Percentiles rank a stretch among this genome's conserved stretches.
Evolutionary conservation across 768 basidiomycete species (phyloP).

Genomic region (Termitomyces bulborhizus): DNA sequence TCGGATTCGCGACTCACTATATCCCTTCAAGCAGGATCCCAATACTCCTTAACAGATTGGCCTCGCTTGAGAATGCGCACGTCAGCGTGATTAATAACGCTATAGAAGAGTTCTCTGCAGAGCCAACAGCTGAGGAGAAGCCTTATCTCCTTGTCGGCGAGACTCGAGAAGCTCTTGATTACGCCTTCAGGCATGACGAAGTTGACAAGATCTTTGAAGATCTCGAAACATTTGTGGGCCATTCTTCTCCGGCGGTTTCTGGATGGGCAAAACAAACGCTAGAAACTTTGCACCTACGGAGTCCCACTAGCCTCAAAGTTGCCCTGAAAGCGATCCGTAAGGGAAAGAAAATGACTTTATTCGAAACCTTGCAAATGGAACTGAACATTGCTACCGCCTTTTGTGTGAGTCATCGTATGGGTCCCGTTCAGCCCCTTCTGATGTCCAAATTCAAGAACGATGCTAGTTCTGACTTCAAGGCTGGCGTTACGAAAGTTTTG

Average conservation of each 20-base stretch:
- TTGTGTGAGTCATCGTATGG: constrained; percentile 54
- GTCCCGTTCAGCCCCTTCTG: constrained; percentile 7
- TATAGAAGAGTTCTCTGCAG: constrained; percentile 69
- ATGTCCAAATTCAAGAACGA: constrained; percentile 44
- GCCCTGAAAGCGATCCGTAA: constrained; percentile 73
- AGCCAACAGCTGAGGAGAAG: constrained; percentile 53
- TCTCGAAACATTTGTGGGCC: constrained; percentile 37
- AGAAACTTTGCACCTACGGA: constrained; percentile 55
- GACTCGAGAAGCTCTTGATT: constrained; percentile 73
- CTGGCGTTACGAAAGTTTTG: constrained; percentile 70
- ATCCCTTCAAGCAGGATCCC: constrained; percentile 74
- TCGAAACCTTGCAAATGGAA: constrained; percentile 76
- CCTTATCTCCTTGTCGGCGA: constrained; percentile 49
- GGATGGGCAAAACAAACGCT: constrained; percentile 75
- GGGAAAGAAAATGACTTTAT: constrained; percentile 59
- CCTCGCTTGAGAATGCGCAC: constrained; percentile 44
- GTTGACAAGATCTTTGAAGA: constrained; percentile 65
- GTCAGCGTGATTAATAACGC: constrained; percentile 39
- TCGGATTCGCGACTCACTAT: constrained; percentile 92
- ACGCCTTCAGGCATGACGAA: constrained; percentile 63
- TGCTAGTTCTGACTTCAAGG: constrained; percentile 76
- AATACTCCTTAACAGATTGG: constrained; percentile 62
- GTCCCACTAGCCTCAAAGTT: constrained; percentile 91
- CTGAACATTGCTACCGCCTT: constrained; percentile 84
- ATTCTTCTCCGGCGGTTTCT: constrained; percentile 40